Evolutionary conservation across 2,329 filamentous ascomycete genomes (phyloP).

Genomic region (Blastomyces emzantsi): DNA sequence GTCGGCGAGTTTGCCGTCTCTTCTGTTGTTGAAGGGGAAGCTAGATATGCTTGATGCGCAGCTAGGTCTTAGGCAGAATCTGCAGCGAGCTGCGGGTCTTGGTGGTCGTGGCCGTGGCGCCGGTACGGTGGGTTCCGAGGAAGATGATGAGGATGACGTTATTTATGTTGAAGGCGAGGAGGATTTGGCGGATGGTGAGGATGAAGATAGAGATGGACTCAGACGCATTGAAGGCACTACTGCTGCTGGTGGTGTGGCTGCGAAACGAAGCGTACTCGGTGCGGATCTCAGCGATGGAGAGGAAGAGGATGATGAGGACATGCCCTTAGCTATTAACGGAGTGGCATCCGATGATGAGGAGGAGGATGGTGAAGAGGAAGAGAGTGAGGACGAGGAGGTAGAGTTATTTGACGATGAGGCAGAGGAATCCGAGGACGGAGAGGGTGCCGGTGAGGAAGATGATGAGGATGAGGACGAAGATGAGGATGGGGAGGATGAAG

Average conservation of each 20-base stretch:
- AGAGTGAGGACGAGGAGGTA: constrained; percentile 38
- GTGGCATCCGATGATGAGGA: constrained; percentile 34
- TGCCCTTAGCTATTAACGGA: constrained; percentile 47
- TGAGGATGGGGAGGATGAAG: constrained; percentile 57
- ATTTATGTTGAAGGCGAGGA: constrained; percentile 83
- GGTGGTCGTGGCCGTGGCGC: constrained; percentile 42
- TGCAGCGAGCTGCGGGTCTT: constrained; percentile 46
- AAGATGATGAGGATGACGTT: constrained; percentile 60
- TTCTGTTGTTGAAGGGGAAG: constrained; percentile 87
- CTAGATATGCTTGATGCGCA: constrained; percentile 90
- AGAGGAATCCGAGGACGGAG: constrained; percentile 35
- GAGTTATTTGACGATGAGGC: constrained; percentile 38
- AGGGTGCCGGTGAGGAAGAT: constrained; percentile 40
- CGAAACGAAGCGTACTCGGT: constrained; percentile 6
- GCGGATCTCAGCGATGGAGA: constrained; percentile 40
- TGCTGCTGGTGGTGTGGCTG: constrained; percentile 14
- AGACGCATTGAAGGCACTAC: constrained; percentile 30
- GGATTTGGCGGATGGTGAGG: constrained; percentile 42
- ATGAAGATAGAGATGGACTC: constrained; percentile 37
- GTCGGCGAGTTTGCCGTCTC: constrained; percentile 67
- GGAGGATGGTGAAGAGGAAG: constrained; percentile 35
- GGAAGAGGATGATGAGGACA: constrained; percentile 51
- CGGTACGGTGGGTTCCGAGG: constrained; percentile 24
- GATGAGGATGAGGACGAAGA: constrained; percentile 51
- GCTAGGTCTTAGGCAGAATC: constrained; percentile 65